Conservation (phyloP, 2,329 filamentous ascomycete genomes). For the Fusarium stilboides region DNA sequence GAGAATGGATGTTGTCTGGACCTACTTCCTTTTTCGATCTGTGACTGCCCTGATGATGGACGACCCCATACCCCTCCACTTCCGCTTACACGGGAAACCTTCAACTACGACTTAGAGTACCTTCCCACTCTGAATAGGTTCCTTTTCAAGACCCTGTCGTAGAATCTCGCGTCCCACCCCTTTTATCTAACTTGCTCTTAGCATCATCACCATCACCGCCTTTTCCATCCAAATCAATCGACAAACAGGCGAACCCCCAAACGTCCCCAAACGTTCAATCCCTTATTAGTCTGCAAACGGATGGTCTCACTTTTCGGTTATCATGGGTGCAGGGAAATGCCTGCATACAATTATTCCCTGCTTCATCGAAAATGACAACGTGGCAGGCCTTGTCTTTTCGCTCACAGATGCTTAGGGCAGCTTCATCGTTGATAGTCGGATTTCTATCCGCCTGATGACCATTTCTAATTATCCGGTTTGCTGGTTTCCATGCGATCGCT, state of each 20-base stretch:
- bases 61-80: slow-evolving; percentile 32
- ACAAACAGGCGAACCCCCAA: slow-evolving; percentile 26
- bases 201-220: slow-evolving; percentile 4
- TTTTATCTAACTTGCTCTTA: slow-evolving; percentile 25
- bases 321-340: slow-evolving; percentile 28
- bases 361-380: slow-evolving; percentile 35
- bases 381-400: slow-evolving; percentile 39
- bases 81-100: slow-evolving; percentile 35
- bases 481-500: slow-evolving; percentile 23
- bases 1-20: slow-evolving; percentile 43
- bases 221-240: slow-evolving; percentile 4
- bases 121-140: slow-evolving; percentile 33
- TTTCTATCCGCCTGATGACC: slow-evolving; percentile 33
- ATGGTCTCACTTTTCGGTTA: slow-evolving; percentile 38
- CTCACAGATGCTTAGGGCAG: slow-evolving; percentile 25
- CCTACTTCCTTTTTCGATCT: slow-evolving; percentile 49
- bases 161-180: slow-evolving; percentile 29
- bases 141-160: slow-evolving; percentile 26
- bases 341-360: slow-evolving; percentile 21
- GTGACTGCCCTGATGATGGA: slow-evolving; percentile 23
- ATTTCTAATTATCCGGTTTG: slow-evolving; percentile 45
- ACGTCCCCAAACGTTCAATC: slow-evolving; percentile 2
- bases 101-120: slow-evolving; percentile 23
- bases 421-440: slow-evolving; percentile 39
- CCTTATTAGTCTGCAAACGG: slow-evolving; percentile 27